Conservation (phyloP, 768 basidiomycete genomes). For the Dioszegia crocea region DNA sequence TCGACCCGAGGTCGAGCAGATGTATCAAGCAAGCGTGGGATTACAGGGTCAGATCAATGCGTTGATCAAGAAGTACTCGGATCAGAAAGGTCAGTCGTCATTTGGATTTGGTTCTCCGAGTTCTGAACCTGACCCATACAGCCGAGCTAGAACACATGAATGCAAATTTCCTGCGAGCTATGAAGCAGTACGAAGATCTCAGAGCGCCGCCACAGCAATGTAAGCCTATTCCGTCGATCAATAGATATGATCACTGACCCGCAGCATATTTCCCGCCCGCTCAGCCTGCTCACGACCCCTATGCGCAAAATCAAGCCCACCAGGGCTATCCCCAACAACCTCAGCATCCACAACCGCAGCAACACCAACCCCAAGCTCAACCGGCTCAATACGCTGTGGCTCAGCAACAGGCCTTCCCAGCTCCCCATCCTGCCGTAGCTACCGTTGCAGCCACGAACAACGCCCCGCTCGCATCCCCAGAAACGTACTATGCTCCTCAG, state of each 20-base stretch:
- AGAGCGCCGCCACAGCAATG: constrained; percentile 58
- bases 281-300: constrained; percentile 36
- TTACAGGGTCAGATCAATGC: constrained; percentile 92
- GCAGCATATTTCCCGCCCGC: constrained; percentile 38
- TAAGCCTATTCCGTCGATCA: background rate
- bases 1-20: constrained; percentile 80
- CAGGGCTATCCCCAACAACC: constrained; percentile 14
- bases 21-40: constrained; percentile 84
- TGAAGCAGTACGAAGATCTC: constrained; percentile 86
- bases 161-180: constrained; percentile 82
- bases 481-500: constrained; percentile 34
- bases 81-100: constrained; percentile 65
- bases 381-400: background rate
- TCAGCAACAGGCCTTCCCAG: constrained; percentile 26
- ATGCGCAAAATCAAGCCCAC: constrained; percentile 43
- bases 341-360: constrained; percentile 16
- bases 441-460: background rate
- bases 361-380: constrained; percentile 15
- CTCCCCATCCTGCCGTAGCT: constrained; percentile 25
- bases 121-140: constrained; percentile 42
- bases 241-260: constrained; percentile 1
- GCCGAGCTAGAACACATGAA: constrained; percentile 94
- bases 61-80: constrained; percentile 92
- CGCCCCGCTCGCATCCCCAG: constrained; percentile 31
- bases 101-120: background rate